Conservation (phyloP, 768 basidiomycete genomes). For the Lentinula raphanica region DNA sequence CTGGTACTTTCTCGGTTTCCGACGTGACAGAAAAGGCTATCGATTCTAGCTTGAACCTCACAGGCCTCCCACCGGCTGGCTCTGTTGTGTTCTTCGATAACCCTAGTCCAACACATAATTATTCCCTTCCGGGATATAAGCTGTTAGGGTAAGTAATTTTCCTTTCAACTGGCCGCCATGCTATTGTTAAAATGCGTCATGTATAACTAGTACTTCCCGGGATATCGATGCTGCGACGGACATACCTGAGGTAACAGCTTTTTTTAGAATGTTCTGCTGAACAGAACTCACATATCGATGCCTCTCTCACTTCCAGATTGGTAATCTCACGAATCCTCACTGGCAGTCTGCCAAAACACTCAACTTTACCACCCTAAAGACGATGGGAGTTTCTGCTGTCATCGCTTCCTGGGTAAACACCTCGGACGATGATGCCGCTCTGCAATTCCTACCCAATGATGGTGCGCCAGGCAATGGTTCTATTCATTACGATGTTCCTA, state of each 20-base stretch:
- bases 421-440: slow-evolving; percentile 23
- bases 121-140: slow-evolving; percentile 22
- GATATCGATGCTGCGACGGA: slow-evolving; percentile 11
- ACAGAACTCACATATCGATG: not conserved
- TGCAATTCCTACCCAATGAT: slow-evolving; percentile 23
- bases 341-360: slow-evolving; percentile 26
- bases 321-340: slow-evolving; percentile 26
- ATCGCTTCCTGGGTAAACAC: slow-evolving; percentile 24
- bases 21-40: slow-evolving; percentile 13
- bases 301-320: slow-evolving; percentile 11
- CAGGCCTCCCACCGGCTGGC: slow-evolving; percentile 13
- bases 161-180: not conserved
- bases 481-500: slow-evolving; percentile 22
- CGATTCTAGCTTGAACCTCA: slow-evolving; percentile 16
- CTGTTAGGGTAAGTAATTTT: slow-evolving; percentile 19
- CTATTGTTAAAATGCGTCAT: not conserved
- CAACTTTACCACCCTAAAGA: slow-evolving; percentile 17
- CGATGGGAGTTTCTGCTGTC: slow-evolving; percentile 19
- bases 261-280: not conserved
- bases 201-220: slow-evolving; percentile 17
- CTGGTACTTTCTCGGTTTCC: slow-evolving; percentile 2
- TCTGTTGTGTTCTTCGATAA: slow-evolving; percentile 27
- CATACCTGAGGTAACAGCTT: slow-evolving; percentile 20
- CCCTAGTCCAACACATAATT: slow-evolving; percentile 26
- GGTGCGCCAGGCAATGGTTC: slow-evolving; percentile 19